Evolutionary conservation across 306 rosid genomes (phyloP).

Genomic region (Oemleria cerasiformis): DNA sequence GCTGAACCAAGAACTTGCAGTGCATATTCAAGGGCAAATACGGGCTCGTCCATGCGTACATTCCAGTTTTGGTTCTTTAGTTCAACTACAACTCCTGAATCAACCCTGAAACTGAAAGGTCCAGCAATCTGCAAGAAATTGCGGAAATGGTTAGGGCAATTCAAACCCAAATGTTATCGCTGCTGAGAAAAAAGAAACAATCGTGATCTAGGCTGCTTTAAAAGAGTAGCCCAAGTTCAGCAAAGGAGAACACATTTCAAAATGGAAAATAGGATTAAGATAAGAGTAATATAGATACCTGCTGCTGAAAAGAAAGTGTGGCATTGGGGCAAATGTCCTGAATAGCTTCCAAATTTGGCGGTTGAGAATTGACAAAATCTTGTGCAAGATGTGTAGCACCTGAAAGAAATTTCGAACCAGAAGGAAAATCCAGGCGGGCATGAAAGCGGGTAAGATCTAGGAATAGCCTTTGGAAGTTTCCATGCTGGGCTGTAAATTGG

Average conservation of each 20-base stretch:
- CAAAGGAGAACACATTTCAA: background rate
- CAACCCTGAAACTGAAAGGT: conserved; percentile 81
- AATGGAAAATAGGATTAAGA: background rate
- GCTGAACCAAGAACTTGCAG: conserved; percentile 88
- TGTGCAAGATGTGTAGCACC: conserved; percentile 60
- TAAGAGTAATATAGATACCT: conserved; percentile 50
- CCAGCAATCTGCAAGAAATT: conserved; percentile 65
- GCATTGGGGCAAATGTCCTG: conserved; percentile 67
- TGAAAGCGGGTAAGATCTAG: conserved; percentile 79
- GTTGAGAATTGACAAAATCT: conserved; percentile 61
- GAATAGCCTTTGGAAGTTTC: conserved; percentile 68
- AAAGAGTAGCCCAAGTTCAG: background rate
- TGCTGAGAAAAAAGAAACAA: background rate
- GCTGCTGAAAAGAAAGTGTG: conserved; percentile 84
- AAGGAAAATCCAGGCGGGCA: conserved; percentile 70
- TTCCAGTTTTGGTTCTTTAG: conserved; percentile 41
- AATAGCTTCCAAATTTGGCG: conserved; percentile 53
- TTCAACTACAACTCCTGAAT: conserved; percentile 65
- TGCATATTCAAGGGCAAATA: conserved; percentile 81
- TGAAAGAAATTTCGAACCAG: conserved; percentile 69
- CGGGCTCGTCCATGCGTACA: conserved; percentile 49
- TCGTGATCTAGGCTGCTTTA: background rate
- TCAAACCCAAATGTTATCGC: background rate
- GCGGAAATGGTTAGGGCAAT: conserved; percentile 1
- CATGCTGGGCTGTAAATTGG: conserved; percentile 73